Evolutionary conservation across 2,329 filamentous ascomycete genomes (phyloP), one percentile per base, ranked within the genome.

Genomic region (Aureobasidium sp.): DNA sequence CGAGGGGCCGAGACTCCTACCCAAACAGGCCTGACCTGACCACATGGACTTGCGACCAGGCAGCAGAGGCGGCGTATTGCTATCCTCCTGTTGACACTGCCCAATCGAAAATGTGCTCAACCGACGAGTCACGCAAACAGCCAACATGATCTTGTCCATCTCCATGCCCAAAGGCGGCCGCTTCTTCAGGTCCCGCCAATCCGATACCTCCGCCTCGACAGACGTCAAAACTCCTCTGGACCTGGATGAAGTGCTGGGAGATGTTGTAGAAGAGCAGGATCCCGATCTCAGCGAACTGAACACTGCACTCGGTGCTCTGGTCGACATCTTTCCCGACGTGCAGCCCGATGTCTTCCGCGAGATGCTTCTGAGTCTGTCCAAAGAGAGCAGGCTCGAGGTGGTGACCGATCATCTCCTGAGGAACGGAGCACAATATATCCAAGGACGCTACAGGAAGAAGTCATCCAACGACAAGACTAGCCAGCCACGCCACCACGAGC

Each of bases 341-440:
- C 87, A 91, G 73, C 80, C 89, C 64, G 88, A 92, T 67, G 89
- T 92, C 20, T 90, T 94, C 70, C 84, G 89, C 48, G 89, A 93
- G 77, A 89, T 94, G 83, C 83, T 94, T 53, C 76, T 81, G 42
- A 88, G 80, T 69, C 88, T 92, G 70, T 87, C 87, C 68, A 85
- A 87, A 68, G 88, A 92, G 73, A 93, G 89, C 65, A 80, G 89
- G 66, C 76, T 93, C 27, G 87, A 89, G 47, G 81, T 94, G 53
- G 87, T 92, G 31, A 89, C 89, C 14, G 89, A 94, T 70, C 83
- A 86, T 55, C 77, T 94, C 63, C 79, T 94, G 63, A 91, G 89
- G 76, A 86, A 87, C 69, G 84, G 85, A 39, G 81, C 83, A 60
- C 82, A 83, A 55, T 90, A 86, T 80, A 86, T 89, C 65, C 87